Evolutionary conservation across 495 filamentous ascomycete genomes (phyloP), one percentile per base, ranked within the genome.

Genomic region (Trichoderma virens): DNA sequence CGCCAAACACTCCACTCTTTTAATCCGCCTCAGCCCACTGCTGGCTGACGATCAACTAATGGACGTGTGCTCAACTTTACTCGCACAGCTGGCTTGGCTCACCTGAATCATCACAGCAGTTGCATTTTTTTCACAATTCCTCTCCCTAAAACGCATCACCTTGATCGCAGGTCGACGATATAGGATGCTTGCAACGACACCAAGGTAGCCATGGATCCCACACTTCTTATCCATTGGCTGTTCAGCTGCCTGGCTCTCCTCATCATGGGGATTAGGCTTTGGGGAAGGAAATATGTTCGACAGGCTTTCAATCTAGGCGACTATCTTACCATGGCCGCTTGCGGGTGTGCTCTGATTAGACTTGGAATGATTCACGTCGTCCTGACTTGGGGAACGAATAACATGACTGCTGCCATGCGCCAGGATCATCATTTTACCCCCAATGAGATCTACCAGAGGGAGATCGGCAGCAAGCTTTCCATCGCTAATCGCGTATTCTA

Each of bases 341-440:
- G 73, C 60, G 43, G 68, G 59, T 74, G 69, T 65, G 65, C 68
- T 14, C 16, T 73, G 0, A 62, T 68, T 5, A 67, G 74, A 35
- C 63, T 69, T 28, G 63, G 70, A n/a, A 65, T 76, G n/a, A 70
- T 72, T 59, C 67, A 70, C 66, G 71, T 76, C 13, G 67, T 74
- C 39, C 39, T 74, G 5, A 47, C 72, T n/a, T 75, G 74, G 73
- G 73, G 73, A 25, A 75, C 63, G 41, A 76, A 74, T 66, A 76
- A 76, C 51, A 64, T 76, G 59, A 38, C 72, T 4, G 30, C 45
- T 13, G 31, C 32, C 8, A 65, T 66, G 47, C 67, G 72, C 34
- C 34, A 60, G 0, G 56, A 54, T 1, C 67, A 72, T 64, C 41
- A 65, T 18, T 76, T 76, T 63, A 68, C 69, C 23, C 23, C 59